phyloP scores from a whole-genome alignment of 306 rosid genomes.

The Casuarina glauca region DNA sequence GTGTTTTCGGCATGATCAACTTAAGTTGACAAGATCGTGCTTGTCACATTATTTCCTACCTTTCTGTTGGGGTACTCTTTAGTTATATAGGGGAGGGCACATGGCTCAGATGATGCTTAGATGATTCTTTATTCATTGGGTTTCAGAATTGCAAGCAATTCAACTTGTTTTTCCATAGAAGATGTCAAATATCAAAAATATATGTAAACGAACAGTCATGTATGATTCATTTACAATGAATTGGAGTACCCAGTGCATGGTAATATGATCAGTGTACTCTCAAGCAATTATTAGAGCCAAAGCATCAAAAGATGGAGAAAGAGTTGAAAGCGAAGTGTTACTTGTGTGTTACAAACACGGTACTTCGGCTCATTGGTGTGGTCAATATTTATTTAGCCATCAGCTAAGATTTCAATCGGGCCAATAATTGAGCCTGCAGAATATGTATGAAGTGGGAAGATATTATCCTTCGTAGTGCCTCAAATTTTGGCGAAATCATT shows the following conservation, averaged over 20 bases:
- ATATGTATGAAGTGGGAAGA: neutral
- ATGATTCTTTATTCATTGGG: constrained; percentile 81
- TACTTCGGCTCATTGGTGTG: constrained; percentile 2
- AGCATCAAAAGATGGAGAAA: neutral
- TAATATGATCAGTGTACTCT: neutral
- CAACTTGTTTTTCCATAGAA: neutral
- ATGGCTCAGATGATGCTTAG: constrained; percentile 38
- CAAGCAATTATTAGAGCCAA: neutral
- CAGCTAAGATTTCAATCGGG: neutral
- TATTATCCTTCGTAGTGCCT: too few species aligned
- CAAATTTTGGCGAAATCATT: too few species aligned
- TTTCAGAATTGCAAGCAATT: constrained; percentile 26
- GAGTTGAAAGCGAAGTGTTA: constrained; percentile 17
- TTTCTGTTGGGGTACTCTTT: constrained; percentile 19
- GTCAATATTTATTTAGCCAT: neutral
- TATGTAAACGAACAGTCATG: constrained; percentile 1
- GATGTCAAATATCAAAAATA: neutral
- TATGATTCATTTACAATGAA: neutral
- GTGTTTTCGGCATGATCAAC: constrained; percentile 42
- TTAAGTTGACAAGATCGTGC: constrained; percentile 23
- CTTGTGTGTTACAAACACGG: constrained; percentile 16
- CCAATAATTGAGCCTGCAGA: constrained; percentile 6
- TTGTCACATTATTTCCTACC: constrained; percentile 14
- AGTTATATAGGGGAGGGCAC: constrained; percentile 37
- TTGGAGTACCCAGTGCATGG: neutral